Evolutionary conservation across 169 alveolate genomes (phyloP).

Genomic region (Plasmodium reichenowi): DNA sequence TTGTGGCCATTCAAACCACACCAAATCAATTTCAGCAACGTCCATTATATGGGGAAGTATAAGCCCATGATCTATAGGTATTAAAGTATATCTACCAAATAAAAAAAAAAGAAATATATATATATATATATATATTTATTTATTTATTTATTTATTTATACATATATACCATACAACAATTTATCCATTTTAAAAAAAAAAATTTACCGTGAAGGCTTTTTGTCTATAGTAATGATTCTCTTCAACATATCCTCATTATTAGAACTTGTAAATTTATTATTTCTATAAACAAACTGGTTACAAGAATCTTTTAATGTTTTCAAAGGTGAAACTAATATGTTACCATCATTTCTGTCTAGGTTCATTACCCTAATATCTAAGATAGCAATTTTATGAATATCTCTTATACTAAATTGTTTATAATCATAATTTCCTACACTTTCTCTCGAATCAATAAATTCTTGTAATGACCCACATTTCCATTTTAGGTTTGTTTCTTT

Average conservation of each 20-base stretch:
- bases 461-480: constrained; percentile 93
- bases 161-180: no score
- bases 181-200: no score
- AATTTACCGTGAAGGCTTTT: constrained; percentile 47
- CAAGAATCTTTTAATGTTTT: constrained; percentile 77
- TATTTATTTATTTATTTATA: no score
- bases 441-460: constrained; percentile 92
- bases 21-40: constrained; percentile 96
- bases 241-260: constrained; percentile 36
- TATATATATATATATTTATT: neutral
- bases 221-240: constrained; percentile 52
- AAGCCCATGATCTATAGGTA: constrained; percentile 99
- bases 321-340: constrained; percentile 93
- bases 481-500: constrained; percentile 82
- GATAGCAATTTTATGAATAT: constrained; percentile 96
- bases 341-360: constrained; percentile 98
- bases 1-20: constrained; percentile 99
- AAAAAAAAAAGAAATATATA: neutral
- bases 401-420: constrained; percentile 93
- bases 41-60: constrained; percentile 97
- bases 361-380: constrained; percentile 97
- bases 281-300: constrained; percentile 23
- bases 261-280: constrained; percentile 17
- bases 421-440: constrained; percentile 95
- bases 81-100: constrained; percentile 88